A percentile compares a stretch with the other conserved stretches of the same genome.
Evolutionary conservation across 768 basidiomycete genomes (phyloP).

Genomic region (Mrakia blollopis): DNA sequence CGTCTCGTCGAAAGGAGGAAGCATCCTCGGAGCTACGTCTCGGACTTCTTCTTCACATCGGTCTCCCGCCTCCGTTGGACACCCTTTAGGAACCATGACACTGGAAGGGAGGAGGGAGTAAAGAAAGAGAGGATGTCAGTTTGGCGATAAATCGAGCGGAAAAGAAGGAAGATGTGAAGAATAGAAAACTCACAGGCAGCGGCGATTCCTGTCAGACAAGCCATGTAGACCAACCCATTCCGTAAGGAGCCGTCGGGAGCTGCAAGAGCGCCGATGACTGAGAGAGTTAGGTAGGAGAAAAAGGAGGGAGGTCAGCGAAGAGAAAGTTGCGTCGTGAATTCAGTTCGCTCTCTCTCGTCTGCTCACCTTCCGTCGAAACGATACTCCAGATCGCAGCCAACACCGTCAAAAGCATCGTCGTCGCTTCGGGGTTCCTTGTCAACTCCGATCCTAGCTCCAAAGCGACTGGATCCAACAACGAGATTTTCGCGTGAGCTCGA

Average conservation of each 20-base stretch:
- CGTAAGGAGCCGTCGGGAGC: background rate
- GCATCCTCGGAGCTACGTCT: no score
- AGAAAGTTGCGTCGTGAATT: background rate
- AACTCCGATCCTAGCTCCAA: background rate
- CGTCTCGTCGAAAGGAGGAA: no score
- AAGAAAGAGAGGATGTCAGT: background rate
- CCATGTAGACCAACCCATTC: background rate
- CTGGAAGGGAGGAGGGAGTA: background rate
- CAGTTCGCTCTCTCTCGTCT: no score
- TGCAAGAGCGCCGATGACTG: constrained; percentile 4
- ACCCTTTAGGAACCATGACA: constrained; percentile 2
- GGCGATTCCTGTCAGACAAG: background rate
- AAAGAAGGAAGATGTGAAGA: background rate
- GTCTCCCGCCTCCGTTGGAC: background rate
- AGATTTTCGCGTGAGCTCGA: background rate
- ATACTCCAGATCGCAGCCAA: background rate
- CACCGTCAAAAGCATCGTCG: background rate
- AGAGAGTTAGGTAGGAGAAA: background rate
- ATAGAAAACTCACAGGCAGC: background rate
- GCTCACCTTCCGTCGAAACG: constrained; percentile 1
- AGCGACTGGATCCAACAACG: background rate
- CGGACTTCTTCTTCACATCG: background rate
- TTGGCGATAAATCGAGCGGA: background rate
- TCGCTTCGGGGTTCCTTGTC: background rate
- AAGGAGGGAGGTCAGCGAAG: background rate